Conservation (phyloP, 208 protist genomes). For the Perkinsela sp. region DNA sequence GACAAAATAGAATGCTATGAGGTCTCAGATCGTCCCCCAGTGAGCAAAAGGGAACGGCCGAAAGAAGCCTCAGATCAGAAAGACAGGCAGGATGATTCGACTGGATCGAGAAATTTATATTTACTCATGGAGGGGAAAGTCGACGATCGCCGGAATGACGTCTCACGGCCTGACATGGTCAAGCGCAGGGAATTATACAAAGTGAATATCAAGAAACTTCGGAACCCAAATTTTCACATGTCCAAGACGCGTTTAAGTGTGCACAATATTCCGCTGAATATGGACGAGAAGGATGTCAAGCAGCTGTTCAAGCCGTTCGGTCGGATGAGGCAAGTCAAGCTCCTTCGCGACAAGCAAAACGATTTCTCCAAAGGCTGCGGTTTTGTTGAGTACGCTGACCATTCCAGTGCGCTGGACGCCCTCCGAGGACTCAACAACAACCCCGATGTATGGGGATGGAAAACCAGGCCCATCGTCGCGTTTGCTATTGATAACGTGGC, state of each 20-base stretch:
- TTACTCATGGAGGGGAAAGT: neutral
- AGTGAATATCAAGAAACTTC: conserved; percentile 36
- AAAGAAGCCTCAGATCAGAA: neutral
- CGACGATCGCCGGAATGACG: neutral
- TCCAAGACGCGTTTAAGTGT: conserved; percentile 59
- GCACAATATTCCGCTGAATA: conserved; percentile 50
- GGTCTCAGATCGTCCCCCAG: neutral
- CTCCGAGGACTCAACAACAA: conserved; percentile 68
- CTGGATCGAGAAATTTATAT: neutral
- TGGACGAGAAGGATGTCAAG: conserved; percentile 54
- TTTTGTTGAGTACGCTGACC: conserved; percentile 68
- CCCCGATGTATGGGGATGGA: conserved; percentile 46
- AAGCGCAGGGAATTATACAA: conserved; percentile 7
- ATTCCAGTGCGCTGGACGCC: conserved; percentile 46
- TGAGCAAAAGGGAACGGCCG: neutral
- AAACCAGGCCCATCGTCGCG: conserved; percentile 50
- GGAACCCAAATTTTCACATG: conserved; percentile 64
- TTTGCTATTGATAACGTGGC: conserved; percentile 66
- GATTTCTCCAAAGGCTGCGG: conserved; percentile 52
- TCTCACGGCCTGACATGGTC: neutral
- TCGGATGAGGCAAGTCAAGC: conserved; percentile 45
- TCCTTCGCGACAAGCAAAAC: conserved; percentile 27
- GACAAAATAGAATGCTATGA: neutral
- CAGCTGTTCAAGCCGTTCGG: conserved; percentile 42
- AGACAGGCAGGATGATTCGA: too few relatives aligned